phyloP scores from a whole-genome alignment of 2,329 filamentous ascomycete genomes.

The Decorospora gaudefroyi region DNA sequence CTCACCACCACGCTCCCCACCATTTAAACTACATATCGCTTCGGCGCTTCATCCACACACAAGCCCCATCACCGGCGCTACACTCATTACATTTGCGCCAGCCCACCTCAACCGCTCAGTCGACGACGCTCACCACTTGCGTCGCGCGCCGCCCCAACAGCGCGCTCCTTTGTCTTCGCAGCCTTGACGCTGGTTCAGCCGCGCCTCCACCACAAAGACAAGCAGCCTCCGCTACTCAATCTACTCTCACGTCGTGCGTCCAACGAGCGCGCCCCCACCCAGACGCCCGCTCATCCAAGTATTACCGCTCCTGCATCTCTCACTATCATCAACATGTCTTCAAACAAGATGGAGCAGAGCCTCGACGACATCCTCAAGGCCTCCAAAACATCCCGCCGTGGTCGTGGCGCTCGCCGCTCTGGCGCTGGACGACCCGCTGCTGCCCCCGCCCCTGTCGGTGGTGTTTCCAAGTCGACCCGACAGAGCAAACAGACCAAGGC shows the following conservation, averaged over 20 bases:
- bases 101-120: constrained; percentile 12
- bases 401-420: constrained; percentile 53
- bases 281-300: constrained; percentile 20
- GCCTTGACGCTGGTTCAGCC: constrained; percentile 8
- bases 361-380: constrained; percentile 95
- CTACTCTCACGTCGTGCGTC: constrained; percentile 17
- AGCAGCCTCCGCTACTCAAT: constrained; percentile 8
- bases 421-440: constrained; percentile 58
- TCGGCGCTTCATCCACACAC: constrained; percentile 17
- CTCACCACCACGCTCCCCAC: constrained; percentile 14
- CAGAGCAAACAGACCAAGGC: constrained; percentile 63
- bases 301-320: constrained; percentile 15
- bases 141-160: constrained; percentile 27
- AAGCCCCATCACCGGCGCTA: constrained; percentile 14
- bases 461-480: constrained; percentile 77
- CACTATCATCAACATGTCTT: constrained; percentile 34
- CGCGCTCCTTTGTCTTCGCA: constrained; percentile 24
- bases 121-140: constrained; percentile 18
- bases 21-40: constrained; percentile 7
- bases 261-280: constrained; percentile 18
- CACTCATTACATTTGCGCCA: constrained; percentile 21
- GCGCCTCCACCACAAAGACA: constrained; percentile 17
- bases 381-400: constrained; percentile 54
- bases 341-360: constrained; percentile 90
- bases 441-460: constrained; percentile 74